Conservation (phyloP, 2,329 filamentous ascomycete species). For the Sclerotinia nivalis region DNA sequence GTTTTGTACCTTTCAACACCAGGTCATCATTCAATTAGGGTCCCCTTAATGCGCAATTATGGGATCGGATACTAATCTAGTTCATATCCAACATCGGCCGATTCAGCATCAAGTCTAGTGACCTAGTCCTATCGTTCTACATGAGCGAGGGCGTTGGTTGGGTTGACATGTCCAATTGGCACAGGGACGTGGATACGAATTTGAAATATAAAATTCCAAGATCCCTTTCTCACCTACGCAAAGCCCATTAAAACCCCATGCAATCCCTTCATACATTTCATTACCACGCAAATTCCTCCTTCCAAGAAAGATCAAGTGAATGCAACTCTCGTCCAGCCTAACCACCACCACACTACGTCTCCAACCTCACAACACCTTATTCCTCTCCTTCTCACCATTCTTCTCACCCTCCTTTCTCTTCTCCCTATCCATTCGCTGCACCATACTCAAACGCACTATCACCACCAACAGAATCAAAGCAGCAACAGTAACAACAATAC, state of each 20-base stretch:
- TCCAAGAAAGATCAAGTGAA: too few species aligned
- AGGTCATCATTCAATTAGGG: fast-evolving
- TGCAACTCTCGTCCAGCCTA: too few species aligned
- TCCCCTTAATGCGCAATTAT: too few species aligned
- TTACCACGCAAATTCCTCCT: too few species aligned
- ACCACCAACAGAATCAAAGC: neutral
- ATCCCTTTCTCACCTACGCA: neutral
- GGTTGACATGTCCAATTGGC: neutral
- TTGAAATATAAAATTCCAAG: too few species aligned
- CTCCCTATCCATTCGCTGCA: neutral
- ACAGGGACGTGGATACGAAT: neutral
- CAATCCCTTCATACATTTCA: neutral
- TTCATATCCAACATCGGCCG: neutral
- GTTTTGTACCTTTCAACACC: neutral
- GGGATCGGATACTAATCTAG: neutral
- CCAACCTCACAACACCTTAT: too few species aligned
- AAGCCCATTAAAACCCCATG: neutral
- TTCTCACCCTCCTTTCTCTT: too few species aligned
- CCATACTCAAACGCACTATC: neutral
- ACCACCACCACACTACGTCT: neutral
- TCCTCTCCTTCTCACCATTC: neutral
- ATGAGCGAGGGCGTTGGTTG: too few species aligned
- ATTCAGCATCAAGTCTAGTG: neutral
- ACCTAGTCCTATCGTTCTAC: too few species aligned
- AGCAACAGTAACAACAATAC: neutral